Evolutionary conservation across 192 early-diverging fungal species (phyloP), one percentile per base, ranked within the genome.

Genomic region (Linderina pennispora): DNA sequence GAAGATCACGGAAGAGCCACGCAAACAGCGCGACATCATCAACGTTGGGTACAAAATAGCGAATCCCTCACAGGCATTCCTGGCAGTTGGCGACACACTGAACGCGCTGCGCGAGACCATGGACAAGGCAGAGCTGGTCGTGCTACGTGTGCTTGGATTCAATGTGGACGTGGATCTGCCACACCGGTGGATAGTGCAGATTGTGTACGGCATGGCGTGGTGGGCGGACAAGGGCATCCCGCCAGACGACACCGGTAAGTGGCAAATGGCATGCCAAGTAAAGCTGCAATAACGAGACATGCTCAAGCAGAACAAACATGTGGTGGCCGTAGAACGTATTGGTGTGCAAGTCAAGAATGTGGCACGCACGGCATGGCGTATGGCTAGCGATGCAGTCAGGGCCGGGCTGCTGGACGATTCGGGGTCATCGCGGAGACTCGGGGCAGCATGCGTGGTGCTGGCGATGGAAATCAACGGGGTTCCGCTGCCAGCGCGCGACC

Each of bases 1-100:
- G 7, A 66, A 66, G 24, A 38, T 54, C 10, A 66, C 63, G n/a
- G 56, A 66, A 25, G 56, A 66, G 28, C 56, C 63, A 18, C 56
- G 56, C 21, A 66, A 55, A 33, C 56, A 59, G 33, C 42, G 56
- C 8, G 56, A 66, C 13, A 55, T 66, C 2, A 54, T 58, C 24
- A 66, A 66, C 17, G 51, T 55, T 17, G 56, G 52, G 3, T 46
- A 44, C 43, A 54, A 36, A 23, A 4, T 67, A 10, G 52, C 33
- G 9, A 31, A 67, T 15, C 52, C 39, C 2, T 28, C 43, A 2
- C 49, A 31, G 3, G 23, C 33, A 8, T 41, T 46, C 38, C 44
- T 53, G 0, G 43, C 47, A 10, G 36, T 58, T 17, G 37, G 21
- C 17, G 34, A 31, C 10, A 23, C 23, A 9, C 38, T 59, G 16